Conservation (phyloP, 176 grass and related monocot species). For the Aegilops sharonensis region DNA sequence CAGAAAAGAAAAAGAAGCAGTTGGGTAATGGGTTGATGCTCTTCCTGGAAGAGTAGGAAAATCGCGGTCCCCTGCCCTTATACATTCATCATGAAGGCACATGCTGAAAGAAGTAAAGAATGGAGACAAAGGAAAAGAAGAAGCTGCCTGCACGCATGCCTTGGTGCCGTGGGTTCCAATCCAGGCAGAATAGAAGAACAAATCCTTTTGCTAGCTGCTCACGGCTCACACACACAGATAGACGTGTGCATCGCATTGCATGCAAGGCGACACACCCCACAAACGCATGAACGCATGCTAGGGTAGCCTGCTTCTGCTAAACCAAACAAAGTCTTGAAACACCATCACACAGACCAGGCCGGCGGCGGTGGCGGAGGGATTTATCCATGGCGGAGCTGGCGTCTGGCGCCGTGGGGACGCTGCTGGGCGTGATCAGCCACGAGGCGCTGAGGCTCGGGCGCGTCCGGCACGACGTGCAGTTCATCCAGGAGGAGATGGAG, state of each 20-base stretch:
- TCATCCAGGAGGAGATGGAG: neutral
- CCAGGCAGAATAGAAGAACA: neutral
- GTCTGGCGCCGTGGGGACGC: neutral
- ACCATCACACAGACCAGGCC: neutral
- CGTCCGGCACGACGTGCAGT: neutral
- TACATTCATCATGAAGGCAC: neutral
- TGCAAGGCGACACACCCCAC: neutral
- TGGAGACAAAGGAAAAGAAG: neutral
- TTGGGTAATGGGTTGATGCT: neutral
- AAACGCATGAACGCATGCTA: neutral
- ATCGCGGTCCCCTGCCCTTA: neutral
- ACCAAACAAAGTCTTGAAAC: neutral
- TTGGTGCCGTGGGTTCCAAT: neutral
- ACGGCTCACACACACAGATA: neutral
- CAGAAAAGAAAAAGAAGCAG: neutral
- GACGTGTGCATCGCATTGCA: no score
- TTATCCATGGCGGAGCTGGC: neutral
- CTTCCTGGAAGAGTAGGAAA: neutral
- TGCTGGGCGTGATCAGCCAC: neutral
- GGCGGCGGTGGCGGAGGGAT: neutral
- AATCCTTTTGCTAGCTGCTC: neutral
- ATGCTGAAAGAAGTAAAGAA: neutral
- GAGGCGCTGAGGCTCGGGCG: neutral
- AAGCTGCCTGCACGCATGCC: neutral
- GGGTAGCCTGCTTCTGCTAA: neutral